These are phyloP conservation scores for Candida arabinofermentans DNA, from an alignment of 805 yeast species.

Conservation along the genomic window DNA sequence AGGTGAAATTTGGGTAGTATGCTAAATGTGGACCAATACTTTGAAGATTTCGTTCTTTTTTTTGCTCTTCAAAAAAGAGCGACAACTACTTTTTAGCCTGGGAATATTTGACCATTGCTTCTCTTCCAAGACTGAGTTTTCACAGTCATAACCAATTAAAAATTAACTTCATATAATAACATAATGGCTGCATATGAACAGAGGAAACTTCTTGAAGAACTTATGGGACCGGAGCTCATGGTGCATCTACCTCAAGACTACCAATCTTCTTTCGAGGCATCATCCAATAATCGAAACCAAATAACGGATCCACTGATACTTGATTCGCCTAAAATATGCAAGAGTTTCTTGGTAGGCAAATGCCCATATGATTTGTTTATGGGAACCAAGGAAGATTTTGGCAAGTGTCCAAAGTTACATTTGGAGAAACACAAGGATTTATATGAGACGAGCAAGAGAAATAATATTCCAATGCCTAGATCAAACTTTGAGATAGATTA, in stretches of 20 bases:
- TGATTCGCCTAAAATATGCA: slow-evolving; percentile 63
- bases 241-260: slow-evolving; percentile 26
- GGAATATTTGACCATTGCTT: too few relatives aligned
- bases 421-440: slow-evolving; percentile 68
- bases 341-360: slow-evolving; percentile 74
- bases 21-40: too few relatives aligned
- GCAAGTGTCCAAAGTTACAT: slow-evolving; percentile 75
- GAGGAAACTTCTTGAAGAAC: slow-evolving; percentile 67
- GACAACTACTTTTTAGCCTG: too few relatives aligned
- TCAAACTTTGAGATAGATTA: slow-evolving; percentile 44
- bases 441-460: slow-evolving; percentile 50
- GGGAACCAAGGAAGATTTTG: slow-evolving; percentile 80
- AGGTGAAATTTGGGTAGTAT: too few relatives aligned
- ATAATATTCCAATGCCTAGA: slow-evolving; percentile 35
- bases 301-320: slow-evolving; percentile 32
- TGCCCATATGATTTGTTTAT: slow-evolving; percentile 83
- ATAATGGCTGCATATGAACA: slow-evolving; percentile 64
- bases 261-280: slow-evolving; percentile 2
- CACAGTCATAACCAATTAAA: too few relatives aligned
- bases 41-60: too few relatives aligned
- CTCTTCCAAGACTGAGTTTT: too few relatives aligned
- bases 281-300: background rate
- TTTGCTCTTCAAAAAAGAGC: too few relatives aligned
- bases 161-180: too few relatives aligned
- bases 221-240: slow-evolving; percentile 66